Base-by-base conservation (phyloP, 345 rosid genomes). In the Brassica incana region DNA sequence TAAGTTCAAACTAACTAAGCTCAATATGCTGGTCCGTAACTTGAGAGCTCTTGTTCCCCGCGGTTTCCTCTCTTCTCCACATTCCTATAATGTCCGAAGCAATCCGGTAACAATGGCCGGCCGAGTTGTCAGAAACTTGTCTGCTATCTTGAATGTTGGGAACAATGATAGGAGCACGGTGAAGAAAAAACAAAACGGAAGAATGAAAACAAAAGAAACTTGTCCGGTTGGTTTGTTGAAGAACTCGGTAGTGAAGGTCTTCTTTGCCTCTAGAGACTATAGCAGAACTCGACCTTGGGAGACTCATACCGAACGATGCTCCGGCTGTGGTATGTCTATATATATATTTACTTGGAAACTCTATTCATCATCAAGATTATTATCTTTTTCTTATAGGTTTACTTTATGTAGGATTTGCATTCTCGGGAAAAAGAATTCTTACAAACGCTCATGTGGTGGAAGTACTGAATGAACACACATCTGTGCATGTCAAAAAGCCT, bases 401-500 rank as follows among this genome's bases (percentile, higher is more conserved):
- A 23, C 29, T 23, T 23, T 56, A 56, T 23, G 64, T 59, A 59
- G 32, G 64, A 62, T 62, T 77, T 70, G 80, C 15, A 38, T 86
- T 92, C 48, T 78, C 77, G 65, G 91, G 92, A 38, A 87, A 67
- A 66, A 86, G 59, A 82, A 87, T 93, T 76, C 84, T 93, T 18
- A 91, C 96, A 43, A 91, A 90, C 75, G 98, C 94, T 63, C 98
- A 93, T 83, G 96, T 91, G n/a, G 92, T 90, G 65, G 64, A 23
- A 60, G 6, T 60, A 89, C 90, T 32, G 68, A 64, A 32, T 56
- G 86, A 91, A 62, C 32, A 77, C 84, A 90, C 71, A 87, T 90
- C 6, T 91, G 92, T 93, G 27, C 84, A 88, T 18, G 91, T 91
- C 38, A 84, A 88, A 82, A 93, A 89, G 78, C 97, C 87, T 43